Evolutionary conservation across 805 yeast genomes (phyloP), one percentile per base, ranked within the genome.

Genomic region (Metschnikowia similis): DNA sequence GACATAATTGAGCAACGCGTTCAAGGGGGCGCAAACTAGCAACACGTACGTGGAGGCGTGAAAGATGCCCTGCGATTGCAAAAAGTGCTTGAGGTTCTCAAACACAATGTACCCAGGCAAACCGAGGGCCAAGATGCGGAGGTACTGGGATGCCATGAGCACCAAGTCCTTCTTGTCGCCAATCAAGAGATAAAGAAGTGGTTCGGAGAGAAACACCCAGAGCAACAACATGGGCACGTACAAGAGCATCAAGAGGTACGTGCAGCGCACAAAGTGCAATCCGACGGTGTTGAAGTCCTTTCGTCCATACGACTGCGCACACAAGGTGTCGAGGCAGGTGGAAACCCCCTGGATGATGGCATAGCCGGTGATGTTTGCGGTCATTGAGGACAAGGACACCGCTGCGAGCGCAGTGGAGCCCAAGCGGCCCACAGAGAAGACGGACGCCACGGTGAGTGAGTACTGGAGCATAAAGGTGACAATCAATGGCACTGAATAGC

Each of bases 251-350:
- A 79, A 67, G 31, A 87, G 73, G 43, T 81, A 74, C 8, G 83
- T 79, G 68, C 92, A 87, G 59, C 89, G 72, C 57, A 84, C 77
- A 56, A 84, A 80, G 50, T 85, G 81, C 17, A 85, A 66, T 0
- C 94, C 94, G 17, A 87, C 92, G 50, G 77, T 59, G 55, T 77
- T 78, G 61, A 71, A 79, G 56, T 85, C 85, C 46, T 77, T 76
- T 29, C 88, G 79, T 17, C 94, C 92, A 60, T 73, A 85, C 1
- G 91, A 85, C 65, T 87, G 92, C 1, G 91, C 86, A 63, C 91
- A 81, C 34, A 87, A 72, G 0, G 92, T 87, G 59, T 86, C 92
- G 48, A 87, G 72, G 50, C 89, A 82, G 0, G 94, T 85, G n/a
- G 89, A 82, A 2, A 85, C 76, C 10, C 92, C 94, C 57, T 85